Conservation (phyloP, 2,329 filamentous ascomycete genomes). For the Botrytis squamosa region DNA sequence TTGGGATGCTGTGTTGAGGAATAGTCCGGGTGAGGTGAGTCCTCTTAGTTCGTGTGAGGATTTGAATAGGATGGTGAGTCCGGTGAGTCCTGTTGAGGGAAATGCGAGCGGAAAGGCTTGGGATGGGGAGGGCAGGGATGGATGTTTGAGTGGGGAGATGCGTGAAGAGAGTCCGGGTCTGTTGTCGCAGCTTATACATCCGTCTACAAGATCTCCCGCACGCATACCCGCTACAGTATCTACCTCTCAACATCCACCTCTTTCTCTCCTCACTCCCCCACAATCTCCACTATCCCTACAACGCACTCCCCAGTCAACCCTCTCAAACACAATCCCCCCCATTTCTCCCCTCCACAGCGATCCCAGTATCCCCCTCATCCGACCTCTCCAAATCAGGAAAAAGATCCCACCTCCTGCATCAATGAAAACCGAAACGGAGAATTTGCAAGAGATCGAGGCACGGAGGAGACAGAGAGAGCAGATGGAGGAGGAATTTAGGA, state of each 20-base stretch:
- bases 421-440: too few relatives aligned
- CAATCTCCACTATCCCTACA: neutral
- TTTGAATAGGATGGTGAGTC: neutral
- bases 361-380: neutral
- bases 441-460: neutral
- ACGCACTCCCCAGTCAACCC: too few relatives aligned
- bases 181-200: neutral
- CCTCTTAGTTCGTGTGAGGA: neutral
- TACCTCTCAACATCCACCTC: neutral
- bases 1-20: neutral
- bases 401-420: neutral
- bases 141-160: neutral
- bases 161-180: neutral
- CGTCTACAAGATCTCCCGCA: neutral
- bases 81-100: neutral
- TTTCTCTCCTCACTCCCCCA: neutral
- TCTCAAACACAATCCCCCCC: too few relatives aligned
- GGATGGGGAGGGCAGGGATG: neutral
- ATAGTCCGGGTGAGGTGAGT: neutral
- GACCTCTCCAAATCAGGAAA: neutral
- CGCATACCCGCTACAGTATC: neutral
- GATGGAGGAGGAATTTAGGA: constrained; percentile 4
- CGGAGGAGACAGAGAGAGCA: neutral
- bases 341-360: neutral
- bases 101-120: neutral